Percentiles rank a stretch among this genome's conserved stretches.
Evolutionary conservation across 306 rosid species (phyloP).

Genomic region (Corylus americana): DNA sequence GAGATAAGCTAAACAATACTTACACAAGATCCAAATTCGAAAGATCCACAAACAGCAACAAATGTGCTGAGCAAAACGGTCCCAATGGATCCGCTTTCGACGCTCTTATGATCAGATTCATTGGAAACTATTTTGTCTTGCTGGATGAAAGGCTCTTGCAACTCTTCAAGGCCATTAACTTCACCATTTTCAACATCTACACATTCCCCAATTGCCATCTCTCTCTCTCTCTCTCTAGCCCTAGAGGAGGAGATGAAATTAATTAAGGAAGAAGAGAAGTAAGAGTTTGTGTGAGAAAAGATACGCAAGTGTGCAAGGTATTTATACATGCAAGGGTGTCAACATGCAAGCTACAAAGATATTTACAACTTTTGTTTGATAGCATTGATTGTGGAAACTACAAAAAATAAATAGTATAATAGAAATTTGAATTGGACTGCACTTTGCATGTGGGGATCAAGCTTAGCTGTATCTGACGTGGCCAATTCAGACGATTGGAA

Average conservation of each 20-base stretch:
- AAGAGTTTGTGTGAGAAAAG: background rate
- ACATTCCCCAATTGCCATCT: constrained; percentile 53
- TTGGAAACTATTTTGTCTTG: constrained; percentile 1
- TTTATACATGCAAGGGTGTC: background rate
- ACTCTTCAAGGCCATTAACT: constrained; percentile 23
- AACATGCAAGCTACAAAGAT: background rate
- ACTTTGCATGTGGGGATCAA: constrained; percentile 21
- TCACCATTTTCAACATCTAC: constrained; percentile 57
- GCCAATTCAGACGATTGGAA: constrained; percentile 2
- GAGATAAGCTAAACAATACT: constrained; percentile 23
- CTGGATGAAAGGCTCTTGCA: constrained; percentile 54
- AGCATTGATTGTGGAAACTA: background rate
- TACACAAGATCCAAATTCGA: constrained; percentile 83
- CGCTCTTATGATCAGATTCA: constrained; percentile 26
- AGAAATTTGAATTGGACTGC: background rate
- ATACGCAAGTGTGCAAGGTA: background rate
- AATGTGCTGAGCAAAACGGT: constrained; percentile 75
- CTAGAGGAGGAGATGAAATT: background rate
- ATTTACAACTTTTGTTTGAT: constrained; percentile 12
- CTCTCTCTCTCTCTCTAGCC: constrained; percentile 5
- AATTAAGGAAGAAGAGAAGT: background rate
- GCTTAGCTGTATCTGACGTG: constrained; percentile 39
- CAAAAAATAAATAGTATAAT: background rate
- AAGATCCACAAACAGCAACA: constrained; percentile 84
- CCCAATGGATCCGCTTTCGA: constrained; percentile 51